These are phyloP conservation scores for Boechera retrofracta DNA, from an alignment of 345 rosid species.

Conservation along the genomic window DNA sequence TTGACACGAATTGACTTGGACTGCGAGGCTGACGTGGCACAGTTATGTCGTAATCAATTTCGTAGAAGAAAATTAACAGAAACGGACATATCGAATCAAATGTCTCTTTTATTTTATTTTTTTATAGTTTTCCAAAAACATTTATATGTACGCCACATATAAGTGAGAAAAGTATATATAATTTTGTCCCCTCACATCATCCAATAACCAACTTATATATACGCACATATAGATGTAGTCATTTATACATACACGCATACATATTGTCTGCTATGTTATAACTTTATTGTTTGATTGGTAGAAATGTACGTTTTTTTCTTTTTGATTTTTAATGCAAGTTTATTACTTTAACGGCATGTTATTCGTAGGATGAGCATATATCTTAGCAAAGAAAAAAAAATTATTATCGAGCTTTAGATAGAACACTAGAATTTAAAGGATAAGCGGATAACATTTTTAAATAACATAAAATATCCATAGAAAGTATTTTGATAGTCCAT, in stretches of 20 bases:
- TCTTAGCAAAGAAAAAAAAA: background rate
- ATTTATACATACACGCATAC: background rate
- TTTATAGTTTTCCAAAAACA: background rate
- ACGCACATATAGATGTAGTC: background rate
- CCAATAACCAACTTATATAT: constrained; percentile 26
- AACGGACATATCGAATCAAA: constrained; percentile 28
- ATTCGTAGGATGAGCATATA: background rate
- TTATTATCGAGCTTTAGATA: background rate
- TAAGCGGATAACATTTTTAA: background rate
- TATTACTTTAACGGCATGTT: background rate
- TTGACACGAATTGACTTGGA: constrained; percentile 33
- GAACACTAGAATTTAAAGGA: background rate
- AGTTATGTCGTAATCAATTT: constrained; percentile 35
- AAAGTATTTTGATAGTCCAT: background rate
- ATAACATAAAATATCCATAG: background rate
- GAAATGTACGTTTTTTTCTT: background rate
- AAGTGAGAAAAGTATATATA: constrained; percentile 12
- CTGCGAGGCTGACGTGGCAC: constrained; percentile 22
- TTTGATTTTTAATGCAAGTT: background rate
- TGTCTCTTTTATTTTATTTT: background rate
- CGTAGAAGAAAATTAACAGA: constrained; percentile 25
- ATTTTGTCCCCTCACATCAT: constrained; percentile 13
- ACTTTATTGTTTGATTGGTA: background rate
- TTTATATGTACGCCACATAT: background rate
- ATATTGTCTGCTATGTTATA: background rate